These are phyloP conservation scores for Tremella fuciformis DNA, from an alignment of 768 basidiomycete genomes.

Conservation along the genomic window DNA sequence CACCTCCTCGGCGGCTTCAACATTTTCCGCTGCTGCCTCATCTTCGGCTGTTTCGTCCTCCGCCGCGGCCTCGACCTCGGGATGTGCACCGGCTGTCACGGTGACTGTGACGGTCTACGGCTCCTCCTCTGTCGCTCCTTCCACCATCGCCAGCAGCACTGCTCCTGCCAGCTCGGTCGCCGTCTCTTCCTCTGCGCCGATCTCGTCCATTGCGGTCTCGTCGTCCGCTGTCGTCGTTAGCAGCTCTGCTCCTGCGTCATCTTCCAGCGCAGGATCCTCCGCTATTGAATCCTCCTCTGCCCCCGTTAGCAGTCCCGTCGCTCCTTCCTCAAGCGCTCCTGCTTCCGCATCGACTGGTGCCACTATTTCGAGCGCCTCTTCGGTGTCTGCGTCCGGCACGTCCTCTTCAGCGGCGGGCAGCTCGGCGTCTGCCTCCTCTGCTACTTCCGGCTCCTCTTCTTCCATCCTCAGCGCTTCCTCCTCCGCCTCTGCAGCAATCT, in stretches of 20 bases:
- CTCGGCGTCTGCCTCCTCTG: background rate
- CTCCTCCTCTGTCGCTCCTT: background rate
- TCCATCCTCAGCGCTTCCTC: background rate
- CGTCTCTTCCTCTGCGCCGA: too few species aligned
- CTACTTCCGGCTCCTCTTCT: background rate
- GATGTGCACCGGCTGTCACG: too few species aligned
- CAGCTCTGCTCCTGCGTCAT: too few species aligned
- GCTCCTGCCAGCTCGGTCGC: too few species aligned
- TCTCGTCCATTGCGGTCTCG: too few species aligned
- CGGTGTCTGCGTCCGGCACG: background rate
- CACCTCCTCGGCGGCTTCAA: background rate
- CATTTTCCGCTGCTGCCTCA: background rate
- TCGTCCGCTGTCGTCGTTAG: too few species aligned
- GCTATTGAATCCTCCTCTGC: background rate
- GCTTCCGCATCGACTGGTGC: background rate
- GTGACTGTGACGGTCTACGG: too few species aligned
- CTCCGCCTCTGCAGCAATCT: background rate
- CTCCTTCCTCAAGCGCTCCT: background rate
- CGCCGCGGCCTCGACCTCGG: too few species aligned
- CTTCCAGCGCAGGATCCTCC: too few species aligned
- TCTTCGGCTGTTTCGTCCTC: background rate
- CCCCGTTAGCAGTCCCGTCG: background rate
- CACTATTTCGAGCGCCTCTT: background rate
- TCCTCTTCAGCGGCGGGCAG: background rate
- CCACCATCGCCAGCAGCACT: background rate